phyloP scores from a whole-genome alignment of 768 basidiomycete genomes.

The Floccularia luteovirens region DNA sequence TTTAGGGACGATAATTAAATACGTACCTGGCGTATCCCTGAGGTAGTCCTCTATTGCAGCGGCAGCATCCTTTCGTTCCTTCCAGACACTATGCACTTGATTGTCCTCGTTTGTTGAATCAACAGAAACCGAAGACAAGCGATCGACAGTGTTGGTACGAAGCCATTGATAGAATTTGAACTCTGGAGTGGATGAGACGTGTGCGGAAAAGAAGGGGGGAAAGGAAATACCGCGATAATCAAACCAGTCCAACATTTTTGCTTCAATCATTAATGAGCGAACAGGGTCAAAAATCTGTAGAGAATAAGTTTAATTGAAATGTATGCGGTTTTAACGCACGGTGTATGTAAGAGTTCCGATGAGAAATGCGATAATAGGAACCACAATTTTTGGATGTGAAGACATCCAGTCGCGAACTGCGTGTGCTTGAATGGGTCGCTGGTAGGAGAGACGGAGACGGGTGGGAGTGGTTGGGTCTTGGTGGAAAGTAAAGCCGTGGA shows the following conservation, averaged over 20 bases:
- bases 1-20: background rate
- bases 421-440: conserved; percentile 59
- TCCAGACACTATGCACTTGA: conserved; percentile 69
- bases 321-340: conserved; percentile 31
- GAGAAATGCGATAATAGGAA: conserved; percentile 79
- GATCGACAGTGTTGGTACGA: conserved; percentile 49
- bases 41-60: conserved; percentile 63
- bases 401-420: conserved; percentile 73
- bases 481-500: conserved; percentile 47
- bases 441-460: conserved; percentile 47
- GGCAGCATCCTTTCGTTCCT: conserved; percentile 78
- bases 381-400: conserved; percentile 77
- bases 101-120: conserved; percentile 12
- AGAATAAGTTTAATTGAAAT: background rate
- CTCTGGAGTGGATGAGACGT: conserved; percentile 29
- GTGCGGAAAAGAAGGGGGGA: background rate
- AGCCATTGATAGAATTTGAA: conserved; percentile 76
- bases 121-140: conserved; percentile 25
- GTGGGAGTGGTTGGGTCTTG: conserved; percentile 19
- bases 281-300: conserved; percentile 87
- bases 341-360: conserved; percentile 88
- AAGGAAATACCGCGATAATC: conserved; percentile 54
- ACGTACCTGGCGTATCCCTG: conserved; percentile 65
- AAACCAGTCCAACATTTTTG: conserved; percentile 79
- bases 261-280: conserved; percentile 75